These are phyloP conservation scores for Ustilago curta DNA, from an alignment of 1,284 basidiomycete genomes.

Conservation along the genomic window DNA sequence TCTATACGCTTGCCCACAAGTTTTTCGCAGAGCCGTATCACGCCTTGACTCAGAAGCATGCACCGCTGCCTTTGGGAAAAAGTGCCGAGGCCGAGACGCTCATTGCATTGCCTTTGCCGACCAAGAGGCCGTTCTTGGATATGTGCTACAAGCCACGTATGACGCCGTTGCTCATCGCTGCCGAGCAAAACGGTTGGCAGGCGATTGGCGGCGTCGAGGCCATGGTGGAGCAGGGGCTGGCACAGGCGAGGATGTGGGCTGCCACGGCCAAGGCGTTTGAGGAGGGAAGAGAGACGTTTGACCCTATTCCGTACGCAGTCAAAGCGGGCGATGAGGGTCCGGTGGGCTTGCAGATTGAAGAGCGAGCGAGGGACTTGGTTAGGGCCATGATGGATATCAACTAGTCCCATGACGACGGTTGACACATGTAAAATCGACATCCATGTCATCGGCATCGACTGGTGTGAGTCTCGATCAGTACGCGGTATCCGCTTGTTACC, in stretches of 20 bases:
- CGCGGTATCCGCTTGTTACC: too few relatives aligned
- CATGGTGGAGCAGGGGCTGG: constrained; percentile 70
- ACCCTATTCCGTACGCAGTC: constrained; percentile 44
- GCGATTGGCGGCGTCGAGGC: constrained; percentile 67
- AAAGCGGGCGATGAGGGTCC: constrained; percentile 49
- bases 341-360: constrained; percentile 40
- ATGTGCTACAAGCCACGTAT: constrained; percentile 70
- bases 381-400: constrained; percentile 43
- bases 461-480: too few relatives aligned
- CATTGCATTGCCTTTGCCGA: constrained; percentile 46
- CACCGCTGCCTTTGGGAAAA: neutral
- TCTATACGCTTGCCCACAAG: constrained; percentile 56
- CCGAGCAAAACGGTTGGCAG: constrained; percentile 56
- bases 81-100: constrained; percentile 1
- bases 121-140: constrained; percentile 65
- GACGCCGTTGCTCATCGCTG: constrained; percentile 63
- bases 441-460: too few relatives aligned
- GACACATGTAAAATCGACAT: too few relatives aligned
- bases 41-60: constrained; percentile 5
- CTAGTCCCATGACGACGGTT: too few relatives aligned
- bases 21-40: constrained; percentile 50
- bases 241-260: constrained; percentile 68
- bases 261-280: constrained; percentile 41
- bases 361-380: constrained; percentile 40
- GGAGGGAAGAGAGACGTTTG: constrained; percentile 25